Conservation (phyloP, 768 basidiomycete genomes). For the Rhodotorula paludigena region DNA sequence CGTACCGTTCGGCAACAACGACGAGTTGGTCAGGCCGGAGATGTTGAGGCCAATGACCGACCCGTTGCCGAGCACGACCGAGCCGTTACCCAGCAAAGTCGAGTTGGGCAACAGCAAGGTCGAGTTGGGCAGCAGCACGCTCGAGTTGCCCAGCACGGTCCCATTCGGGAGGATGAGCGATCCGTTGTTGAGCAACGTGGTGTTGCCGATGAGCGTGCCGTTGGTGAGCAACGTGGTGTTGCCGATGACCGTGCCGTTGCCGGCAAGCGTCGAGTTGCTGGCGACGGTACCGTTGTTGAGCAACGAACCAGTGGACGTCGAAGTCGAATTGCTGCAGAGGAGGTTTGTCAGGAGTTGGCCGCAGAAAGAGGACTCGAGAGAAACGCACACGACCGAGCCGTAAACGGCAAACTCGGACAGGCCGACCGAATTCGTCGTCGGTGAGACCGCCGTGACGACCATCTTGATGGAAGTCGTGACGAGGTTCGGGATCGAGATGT, state of each 20-base stretch:
- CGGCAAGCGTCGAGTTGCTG: slow-evolving; percentile 10
- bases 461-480: slow-evolving; percentile 28
- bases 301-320: background rate
- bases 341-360: background rate
- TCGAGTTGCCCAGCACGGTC: background rate
- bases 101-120: too few species aligned
- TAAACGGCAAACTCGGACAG: slow-evolving; percentile 25
- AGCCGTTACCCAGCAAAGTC: too few species aligned
- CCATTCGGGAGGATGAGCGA: slow-evolving; percentile 1
- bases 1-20: too few species aligned
- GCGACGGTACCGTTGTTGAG: background rate
- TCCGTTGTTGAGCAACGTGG: background rate
- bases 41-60: too few species aligned
- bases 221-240: background rate
- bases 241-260: background rate
- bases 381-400: slow-evolving; percentile 4
- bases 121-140: background rate
- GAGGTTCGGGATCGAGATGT: slow-evolving; percentile 18
- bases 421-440: slow-evolving; percentile 6
- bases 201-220: slow-evolving; percentile 10
- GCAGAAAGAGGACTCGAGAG: background rate
- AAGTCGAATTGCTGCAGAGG: too few species aligned
- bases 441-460: slow-evolving; percentile 16
- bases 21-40: too few species aligned
- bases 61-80: too few species aligned